phyloP scores from a whole-genome alignment of 352 stramenopile genomes.

The Plasmopara muralis region DNA sequence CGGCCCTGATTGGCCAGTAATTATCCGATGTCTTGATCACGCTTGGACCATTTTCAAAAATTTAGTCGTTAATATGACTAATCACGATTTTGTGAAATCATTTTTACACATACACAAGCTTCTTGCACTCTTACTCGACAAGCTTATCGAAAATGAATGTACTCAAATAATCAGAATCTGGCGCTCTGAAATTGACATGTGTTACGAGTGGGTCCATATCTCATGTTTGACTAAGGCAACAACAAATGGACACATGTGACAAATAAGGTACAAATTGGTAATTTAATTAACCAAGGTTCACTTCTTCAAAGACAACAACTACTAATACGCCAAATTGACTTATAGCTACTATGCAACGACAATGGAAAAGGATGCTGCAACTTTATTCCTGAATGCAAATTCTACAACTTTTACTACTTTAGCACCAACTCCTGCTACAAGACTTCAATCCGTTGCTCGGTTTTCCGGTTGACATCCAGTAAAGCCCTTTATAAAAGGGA shows the following conservation, averaged over 20 bases:
- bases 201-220: not conserved
- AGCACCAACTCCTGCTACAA: not conserved
- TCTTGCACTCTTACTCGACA: not conserved
- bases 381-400: not conserved
- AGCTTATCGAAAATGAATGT: not conserved
- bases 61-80: conserved; percentile 3
- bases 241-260: not conserved
- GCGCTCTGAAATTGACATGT: not conserved
- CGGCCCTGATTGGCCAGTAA: not conserved
- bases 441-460: not conserved
- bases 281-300: too few species aligned
- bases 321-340: too few species aligned
- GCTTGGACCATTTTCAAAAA: not conserved
- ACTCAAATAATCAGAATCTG: not conserved
- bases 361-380: not conserved
- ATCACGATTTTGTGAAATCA: conserved; percentile 3
- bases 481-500: not conserved
- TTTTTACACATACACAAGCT: not conserved
- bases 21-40: not conserved
- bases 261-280: not conserved
- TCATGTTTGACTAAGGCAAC: not conserved
- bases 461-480: not conserved
- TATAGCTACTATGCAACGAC: not conserved
- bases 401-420: not conserved
- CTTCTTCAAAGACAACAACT: too few species aligned